Conservation (phyloP, 176 grass and related monocot genomes). For the Eremochloa ophiuroides region DNA sequence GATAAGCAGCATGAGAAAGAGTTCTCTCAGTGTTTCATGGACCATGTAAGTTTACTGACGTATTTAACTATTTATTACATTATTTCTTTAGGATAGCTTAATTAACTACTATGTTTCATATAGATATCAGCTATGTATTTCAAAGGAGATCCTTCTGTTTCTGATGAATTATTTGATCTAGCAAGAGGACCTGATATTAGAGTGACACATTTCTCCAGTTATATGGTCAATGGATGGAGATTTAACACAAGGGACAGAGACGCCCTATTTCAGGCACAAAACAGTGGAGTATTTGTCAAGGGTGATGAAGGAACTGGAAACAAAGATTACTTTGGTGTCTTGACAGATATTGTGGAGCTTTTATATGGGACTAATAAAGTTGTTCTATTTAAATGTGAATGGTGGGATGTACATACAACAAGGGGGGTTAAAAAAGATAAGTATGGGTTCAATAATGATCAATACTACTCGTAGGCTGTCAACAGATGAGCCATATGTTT, state of each 20-base stretch:
- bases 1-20: not conserved
- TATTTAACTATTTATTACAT: too few relatives aligned
- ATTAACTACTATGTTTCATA: too few relatives aligned
- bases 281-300: too few relatives aligned
- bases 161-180: not conserved
- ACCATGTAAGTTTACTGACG: not conserved
- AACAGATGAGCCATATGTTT: not conserved
- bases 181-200: not conserved
- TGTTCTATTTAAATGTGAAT: too few relatives aligned
- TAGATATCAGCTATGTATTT: too few relatives aligned
- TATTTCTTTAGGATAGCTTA: too few relatives aligned
- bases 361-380: too few relatives aligned
- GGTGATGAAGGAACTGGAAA: too few relatives aligned
- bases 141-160: not conserved
- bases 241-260: not conserved
- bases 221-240: constrained; percentile 13
- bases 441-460: not conserved
- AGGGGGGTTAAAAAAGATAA: not conserved
- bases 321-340: too few relatives aligned
- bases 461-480: not conserved
- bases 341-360: too few relatives aligned
- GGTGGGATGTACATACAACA: too few relatives aligned
- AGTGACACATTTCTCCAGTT: not conserved
- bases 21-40: not conserved
- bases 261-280: too few relatives aligned